Percentiles rank a stretch among this genome's conserved stretches.
These are phyloP conservation scores for Lantana camara DNA, from an alignment of 257 asterid genomes.

Conservation along the genomic window DNA sequence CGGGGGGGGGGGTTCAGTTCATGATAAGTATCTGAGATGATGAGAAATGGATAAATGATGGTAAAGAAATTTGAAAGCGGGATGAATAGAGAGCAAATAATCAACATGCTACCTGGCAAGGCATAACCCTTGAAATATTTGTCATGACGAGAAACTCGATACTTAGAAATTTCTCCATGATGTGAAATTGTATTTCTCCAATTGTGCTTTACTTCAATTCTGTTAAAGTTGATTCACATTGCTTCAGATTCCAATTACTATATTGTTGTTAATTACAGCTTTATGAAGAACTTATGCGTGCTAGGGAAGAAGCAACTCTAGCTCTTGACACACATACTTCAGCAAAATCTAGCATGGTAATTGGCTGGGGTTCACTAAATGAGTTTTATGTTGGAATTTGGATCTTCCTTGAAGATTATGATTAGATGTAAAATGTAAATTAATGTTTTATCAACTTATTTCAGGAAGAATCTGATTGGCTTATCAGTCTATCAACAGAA, in stretches of 20 bases:
- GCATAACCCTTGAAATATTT: neutral
- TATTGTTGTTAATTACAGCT: conserved; percentile 49
- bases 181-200: conserved; percentile 3
- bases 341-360: conserved; percentile 43
- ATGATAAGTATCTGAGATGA: too few relatives aligned
- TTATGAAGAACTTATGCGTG: conserved; percentile 60
- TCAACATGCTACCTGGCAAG: neutral
- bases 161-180: conserved; percentile 12
- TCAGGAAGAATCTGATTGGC: conserved; percentile 65
- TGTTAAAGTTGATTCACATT: conserved; percentile 17
- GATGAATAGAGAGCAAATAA: too few relatives aligned
- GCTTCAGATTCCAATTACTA: neutral
- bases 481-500: conserved; percentile 48
- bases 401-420: neutral
- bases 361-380: conserved; percentile 24
- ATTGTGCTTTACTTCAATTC: neutral
- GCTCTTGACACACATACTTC: conserved; percentile 62
- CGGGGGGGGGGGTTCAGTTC: neutral
- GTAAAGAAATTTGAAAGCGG: too few relatives aligned
- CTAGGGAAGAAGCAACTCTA: conserved; percentile 60
- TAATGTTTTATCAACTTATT: conserved; percentile 32
- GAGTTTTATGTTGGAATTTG: neutral
- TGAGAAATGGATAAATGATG: too few relatives aligned
- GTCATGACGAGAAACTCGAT: conserved; percentile 11
- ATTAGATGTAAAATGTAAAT: conserved; percentile 10